phyloP scores from a whole-genome alignment of 257 asterid species.

The Petunia axillaris region DNA sequence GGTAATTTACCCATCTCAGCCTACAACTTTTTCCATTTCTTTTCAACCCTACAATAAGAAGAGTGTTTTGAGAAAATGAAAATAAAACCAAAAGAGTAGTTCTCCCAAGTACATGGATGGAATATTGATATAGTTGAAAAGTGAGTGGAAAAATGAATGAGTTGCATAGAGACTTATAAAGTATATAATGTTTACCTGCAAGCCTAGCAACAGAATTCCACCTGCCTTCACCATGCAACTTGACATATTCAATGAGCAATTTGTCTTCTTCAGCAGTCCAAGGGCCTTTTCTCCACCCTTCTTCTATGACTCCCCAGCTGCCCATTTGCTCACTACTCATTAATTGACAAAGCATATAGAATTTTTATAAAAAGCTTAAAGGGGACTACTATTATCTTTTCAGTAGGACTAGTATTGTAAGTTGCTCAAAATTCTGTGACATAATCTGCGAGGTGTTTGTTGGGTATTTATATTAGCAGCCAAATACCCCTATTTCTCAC shows the following conservation, averaged over 20 bases:
- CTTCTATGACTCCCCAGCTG: constrained; percentile 54
- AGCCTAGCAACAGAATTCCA: constrained; percentile 88
- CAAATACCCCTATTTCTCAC: constrained; percentile 19
- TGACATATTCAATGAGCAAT: constrained; percentile 72
- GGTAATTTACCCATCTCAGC: constrained; percentile 91
- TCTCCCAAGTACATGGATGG: too few species aligned
- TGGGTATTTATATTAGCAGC: constrained; percentile 61
- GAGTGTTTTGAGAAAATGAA: background rate
- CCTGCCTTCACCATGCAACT: constrained; percentile 88
- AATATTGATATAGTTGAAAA: too few species aligned
- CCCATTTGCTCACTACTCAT: constrained; percentile 50
- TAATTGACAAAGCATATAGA: constrained; percentile 47
- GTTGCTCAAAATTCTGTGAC: constrained; percentile 49
- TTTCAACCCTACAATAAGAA: constrained; percentile 58
- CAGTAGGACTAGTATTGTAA: constrained; percentile 6
- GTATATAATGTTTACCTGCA: constrained; percentile 49
- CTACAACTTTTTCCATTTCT: constrained; percentile 95
- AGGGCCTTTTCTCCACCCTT: constrained; percentile 93
- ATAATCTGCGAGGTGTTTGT: constrained; percentile 40
- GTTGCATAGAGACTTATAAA: background rate
- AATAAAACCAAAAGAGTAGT: too few species aligned
- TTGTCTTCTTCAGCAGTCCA: constrained; percentile 92
- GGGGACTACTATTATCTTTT: background rate
- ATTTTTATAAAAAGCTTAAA: background rate
- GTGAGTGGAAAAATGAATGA: too few species aligned